phyloP scores from a whole-genome alignment of 495 filamentous ascomycete genomes.

The Penicillium goetzii region DNA sequence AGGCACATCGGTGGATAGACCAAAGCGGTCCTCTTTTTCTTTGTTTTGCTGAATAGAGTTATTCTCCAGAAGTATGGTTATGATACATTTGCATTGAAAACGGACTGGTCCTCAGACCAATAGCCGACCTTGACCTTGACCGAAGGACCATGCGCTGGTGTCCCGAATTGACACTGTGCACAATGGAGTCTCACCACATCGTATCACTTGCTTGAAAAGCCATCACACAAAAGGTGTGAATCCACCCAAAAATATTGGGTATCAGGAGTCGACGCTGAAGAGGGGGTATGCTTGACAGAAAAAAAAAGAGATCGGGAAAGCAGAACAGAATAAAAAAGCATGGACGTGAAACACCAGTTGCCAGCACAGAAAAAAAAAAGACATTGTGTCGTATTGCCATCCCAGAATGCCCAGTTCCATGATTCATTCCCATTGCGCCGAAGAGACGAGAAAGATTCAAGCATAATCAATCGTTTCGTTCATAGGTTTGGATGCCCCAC shows the following conservation, averaged over 20 bases:
- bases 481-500: conserved; percentile 27
- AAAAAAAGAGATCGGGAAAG: conserved; percentile 15
- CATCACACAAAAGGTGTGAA: conserved; percentile 16
- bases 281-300: conserved; percentile 32
- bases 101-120: conserved; percentile 1
- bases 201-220: conserved; percentile 13
- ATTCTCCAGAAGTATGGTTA: conserved; percentile 16
- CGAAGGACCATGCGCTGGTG: conserved; percentile 3
- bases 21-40: conserved; percentile 31
- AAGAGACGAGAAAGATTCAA: conserved; percentile 38
- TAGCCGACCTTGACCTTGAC: conserved; percentile 3
- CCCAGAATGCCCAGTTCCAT: conserved; percentile 32
- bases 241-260: conserved; percentile 22
- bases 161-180: not conserved
- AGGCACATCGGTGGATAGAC: conserved; percentile 14
- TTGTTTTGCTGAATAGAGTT: conserved; percentile 23
- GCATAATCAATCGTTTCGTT: conserved; percentile 34
- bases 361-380: conserved; percentile 24
- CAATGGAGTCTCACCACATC: conserved; percentile 7
- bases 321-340: conserved; percentile 18
- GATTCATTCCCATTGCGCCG: conserved; percentile 36
- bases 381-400: conserved; percentile 25
- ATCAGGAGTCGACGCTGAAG: conserved; percentile 30
- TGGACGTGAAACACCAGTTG: conserved; percentile 25
- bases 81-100: conserved; percentile 24